Evolutionary conservation across 345 rosid species (phyloP), one percentile per base, ranked within the genome.

Genomic region (Euphorbia peplus): DNA sequence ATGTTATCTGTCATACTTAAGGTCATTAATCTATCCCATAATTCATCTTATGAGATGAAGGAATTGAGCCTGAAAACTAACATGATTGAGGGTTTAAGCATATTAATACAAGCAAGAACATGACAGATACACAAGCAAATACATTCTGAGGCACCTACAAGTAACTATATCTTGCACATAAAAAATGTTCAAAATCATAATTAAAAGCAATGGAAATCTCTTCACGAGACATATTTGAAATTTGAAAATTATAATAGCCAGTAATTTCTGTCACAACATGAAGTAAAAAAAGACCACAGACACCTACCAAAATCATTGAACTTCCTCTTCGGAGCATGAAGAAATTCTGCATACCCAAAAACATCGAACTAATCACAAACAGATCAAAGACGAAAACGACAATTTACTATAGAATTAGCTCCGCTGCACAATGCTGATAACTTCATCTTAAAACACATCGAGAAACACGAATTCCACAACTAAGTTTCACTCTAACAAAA

Each of bases 271-370:
- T n/a, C 25, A 14, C 11, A 2, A 21, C 30, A 29, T 24, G 19
- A 32, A n/a, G 35, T 39, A 7, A 59, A 21, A 4, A 58, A 46
- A 63, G 44, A 61, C 21, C 3, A 1, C 5, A 39, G 55, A 16
- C 56, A 71, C 84, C 54, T 88, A 95, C 97, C 92, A 68, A 92
- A 95, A 82, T 95, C 98, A 71, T 88, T 55, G 35, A 77, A 75
- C 81, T 25, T 95, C 93, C 76, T 90, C 80, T 70, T 92, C 14
- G 98, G 96, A 21, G 88, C 83, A 80, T 95, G 99, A 74, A 95
- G 99, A 83, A 95, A 95, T 82, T 92, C 99, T 1, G 96, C 97
- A 70, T 95, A 90, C 18, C 92, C 99, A 4, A 65, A 58, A 60
- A 29, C 0, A 53, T 19, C 28, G 55, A 24, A 39, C 1, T 4